A percentile compares a stretch with the other conserved stretches of the same genome.
Conservation (phyloP, 2,329 filamentous ascomycete species). For the Trichoderma harzianum region DNA sequence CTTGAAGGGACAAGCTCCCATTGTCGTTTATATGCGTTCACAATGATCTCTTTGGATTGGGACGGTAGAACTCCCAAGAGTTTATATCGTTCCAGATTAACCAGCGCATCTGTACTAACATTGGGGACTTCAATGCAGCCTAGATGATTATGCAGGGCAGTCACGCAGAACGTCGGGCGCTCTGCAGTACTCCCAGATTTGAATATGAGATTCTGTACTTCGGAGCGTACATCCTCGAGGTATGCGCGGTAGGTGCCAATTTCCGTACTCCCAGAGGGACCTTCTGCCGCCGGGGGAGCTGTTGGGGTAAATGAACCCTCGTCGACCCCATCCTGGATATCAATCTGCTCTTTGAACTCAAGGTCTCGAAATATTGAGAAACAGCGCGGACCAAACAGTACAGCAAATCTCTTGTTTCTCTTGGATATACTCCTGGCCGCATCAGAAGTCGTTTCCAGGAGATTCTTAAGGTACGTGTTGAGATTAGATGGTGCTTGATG, state of each 20-base stretch:
- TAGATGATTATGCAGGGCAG: conserved; percentile 32
- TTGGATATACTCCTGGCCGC: conserved; percentile 48
- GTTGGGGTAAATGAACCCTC: conserved; percentile 38
- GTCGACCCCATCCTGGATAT: conserved; percentile 39
- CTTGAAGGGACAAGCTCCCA: conserved; percentile 36
- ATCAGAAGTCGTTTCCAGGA: conserved; percentile 38
- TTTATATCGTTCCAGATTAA: conserved; percentile 34
- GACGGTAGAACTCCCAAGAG: conserved; percentile 38
- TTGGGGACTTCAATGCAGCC: conserved; percentile 31
- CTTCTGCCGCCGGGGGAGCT: conserved; percentile 31
- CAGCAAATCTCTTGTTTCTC: conserved; percentile 54
- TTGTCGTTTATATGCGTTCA: conserved; percentile 40
- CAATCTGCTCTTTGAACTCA: conserved; percentile 44
- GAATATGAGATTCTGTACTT: conserved; percentile 44
- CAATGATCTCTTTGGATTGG: conserved; percentile 34
- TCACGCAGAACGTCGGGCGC: conserved; percentile 29
- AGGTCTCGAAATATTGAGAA: conserved; percentile 48
- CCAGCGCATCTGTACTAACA: conserved; percentile 27
- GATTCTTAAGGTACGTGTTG: conserved; percentile 50
- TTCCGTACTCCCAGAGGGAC: conserved; percentile 35
- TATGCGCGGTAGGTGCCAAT: conserved; percentile 44
- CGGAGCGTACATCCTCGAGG: conserved; percentile 48
- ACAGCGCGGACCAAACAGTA: conserved; percentile 51
- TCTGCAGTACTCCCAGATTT: conserved; percentile 33
- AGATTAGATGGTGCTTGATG: conserved; percentile 44